These are phyloP conservation scores for Candolleomyces aberdarensis DNA, from an alignment of 768 basidiomycete genomes.

Conservation along the genomic window DNA sequence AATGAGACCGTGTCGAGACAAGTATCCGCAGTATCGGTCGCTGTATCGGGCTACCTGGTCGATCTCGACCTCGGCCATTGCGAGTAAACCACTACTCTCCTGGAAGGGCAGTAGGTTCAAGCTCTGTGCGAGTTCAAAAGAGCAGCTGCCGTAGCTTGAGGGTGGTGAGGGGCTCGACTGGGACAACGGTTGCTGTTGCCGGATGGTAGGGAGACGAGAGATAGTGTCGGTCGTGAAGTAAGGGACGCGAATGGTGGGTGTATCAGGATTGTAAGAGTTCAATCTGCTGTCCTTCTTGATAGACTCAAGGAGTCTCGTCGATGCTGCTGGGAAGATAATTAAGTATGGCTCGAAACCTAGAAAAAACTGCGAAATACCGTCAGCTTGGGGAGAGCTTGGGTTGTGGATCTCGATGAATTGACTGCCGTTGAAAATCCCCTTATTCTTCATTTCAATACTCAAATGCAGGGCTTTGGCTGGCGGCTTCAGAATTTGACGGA, in stretches of 20 bases:
- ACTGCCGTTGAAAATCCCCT: neutral
- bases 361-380: neutral
- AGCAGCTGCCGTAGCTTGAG: neutral
- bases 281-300: neutral
- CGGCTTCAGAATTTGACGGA: no score
- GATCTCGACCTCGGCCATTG: neutral
- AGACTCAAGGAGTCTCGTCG: neutral
- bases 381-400: neutral
- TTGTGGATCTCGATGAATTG: neutral
- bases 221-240: neutral
- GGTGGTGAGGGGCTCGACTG: neutral
- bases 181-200: neutral
- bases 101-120: neutral
- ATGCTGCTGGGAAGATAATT: neutral
- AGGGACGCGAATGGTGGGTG: neutral
- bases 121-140: neutral
- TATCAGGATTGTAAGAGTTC: neutral
- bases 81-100: neutral
- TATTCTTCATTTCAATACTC: neutral
- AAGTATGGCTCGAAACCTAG: neutral
- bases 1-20: neutral
- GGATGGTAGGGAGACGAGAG: neutral
- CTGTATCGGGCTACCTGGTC: neutral
- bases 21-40: neutral
- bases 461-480: no score